Percentiles rank a stretch among this genome's conserved stretches.
phyloP scores from a whole-genome alignment of 176 grass and related monocot genomes.

The Sorghum bicolor region Sorghum_bicolor_NCBIv3 NC_012876.2:743501-744000 shows the following conservation, averaged over 20 bases:
- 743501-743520: constrained; percentile 4
- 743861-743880: constrained; percentile 92
- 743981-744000: constrained; percentile 45
- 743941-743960: constrained; percentile 22
- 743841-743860: constrained; percentile 87
- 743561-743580: background rate
- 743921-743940: constrained; percentile 98
- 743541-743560: background rate
- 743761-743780: constrained; percentile 22
- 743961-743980: background rate
- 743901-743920: constrained; percentile 96
- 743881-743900: constrained; percentile 69
- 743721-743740: constrained; percentile 13
- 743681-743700: constrained; percentile 58
- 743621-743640: constrained; percentile 87
- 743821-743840: constrained; percentile 77
- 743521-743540: background rate
- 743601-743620: constrained; percentile 24
- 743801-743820: constrained; percentile 93
- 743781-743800: constrained; percentile 43
- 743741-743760: background rate
- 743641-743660: constrained; percentile 84
- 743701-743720: constrained; percentile 65
- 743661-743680: constrained; percentile 91
- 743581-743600: constrained; percentile 10